These are phyloP conservation scores for Prototheca cutis DNA, from an alignment of 163 green algal genomes.

Conservation along the genomic window DNA sequence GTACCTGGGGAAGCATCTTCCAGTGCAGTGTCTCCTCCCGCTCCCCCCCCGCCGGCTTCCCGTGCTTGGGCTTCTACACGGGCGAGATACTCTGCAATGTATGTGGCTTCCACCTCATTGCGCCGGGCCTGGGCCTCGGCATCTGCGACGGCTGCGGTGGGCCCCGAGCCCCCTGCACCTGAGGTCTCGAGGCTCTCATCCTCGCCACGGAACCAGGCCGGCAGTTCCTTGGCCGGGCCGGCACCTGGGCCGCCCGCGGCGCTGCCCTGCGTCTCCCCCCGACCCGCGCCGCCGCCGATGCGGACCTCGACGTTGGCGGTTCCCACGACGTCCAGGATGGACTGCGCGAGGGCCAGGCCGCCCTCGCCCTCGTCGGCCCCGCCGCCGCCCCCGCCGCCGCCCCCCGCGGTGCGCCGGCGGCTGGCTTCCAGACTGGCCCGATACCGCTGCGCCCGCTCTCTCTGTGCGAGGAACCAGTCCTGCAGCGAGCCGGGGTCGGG, in stretches of 20 bases:
- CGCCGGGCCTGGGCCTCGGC: slow-evolving; percentile 11
- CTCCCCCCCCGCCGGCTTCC: neutral
- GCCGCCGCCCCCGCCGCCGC: slow-evolving; percentile 2
- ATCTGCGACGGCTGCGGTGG: neutral
- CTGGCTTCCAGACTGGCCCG: slow-evolving; percentile 8
- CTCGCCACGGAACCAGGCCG: slow-evolving; percentile 23
- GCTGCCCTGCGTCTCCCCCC: slow-evolving; percentile 2
- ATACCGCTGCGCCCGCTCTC: slow-evolving; percentile 3
- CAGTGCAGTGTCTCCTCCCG: neutral
- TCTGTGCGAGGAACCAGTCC: slow-evolving; percentile 13
- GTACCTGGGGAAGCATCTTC: too few species aligned
- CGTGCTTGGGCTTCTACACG: slow-evolving; percentile 10
- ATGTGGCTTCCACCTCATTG: slow-evolving; percentile 15
- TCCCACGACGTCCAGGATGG: slow-evolving; percentile 25
- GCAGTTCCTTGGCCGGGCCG: slow-evolving; percentile 24
- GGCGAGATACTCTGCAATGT: slow-evolving; percentile 25
- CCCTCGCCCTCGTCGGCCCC: neutral
- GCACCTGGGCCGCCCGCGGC: neutral
- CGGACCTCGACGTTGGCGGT: slow-evolving; percentile 19
- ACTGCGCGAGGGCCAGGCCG: slow-evolving; percentile 17
- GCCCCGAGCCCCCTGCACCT: too few species aligned
- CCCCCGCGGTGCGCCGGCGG: neutral
- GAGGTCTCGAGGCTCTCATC: too few species aligned
- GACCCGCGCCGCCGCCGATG: neutral
- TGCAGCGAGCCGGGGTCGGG: slow-evolving; percentile 31